Percentiles rank a stretch among this genome's conserved stretches.
These are phyloP conservation scores for Trichomonas tenax DNA, from an alignment of 208 protist species.

Conservation along the genomic window DNA sequence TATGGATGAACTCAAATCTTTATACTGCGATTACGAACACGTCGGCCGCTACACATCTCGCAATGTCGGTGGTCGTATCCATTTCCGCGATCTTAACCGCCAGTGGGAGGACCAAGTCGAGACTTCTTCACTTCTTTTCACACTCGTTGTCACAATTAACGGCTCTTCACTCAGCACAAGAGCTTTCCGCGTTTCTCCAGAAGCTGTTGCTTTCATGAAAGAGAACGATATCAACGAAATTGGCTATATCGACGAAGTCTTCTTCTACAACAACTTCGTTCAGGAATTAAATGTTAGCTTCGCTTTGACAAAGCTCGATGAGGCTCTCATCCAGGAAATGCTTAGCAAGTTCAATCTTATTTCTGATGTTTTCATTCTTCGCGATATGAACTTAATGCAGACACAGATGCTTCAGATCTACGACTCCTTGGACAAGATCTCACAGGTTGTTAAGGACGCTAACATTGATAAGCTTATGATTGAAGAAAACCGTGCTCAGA, in stretches of 20 bases:
- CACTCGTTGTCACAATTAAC: not conserved
- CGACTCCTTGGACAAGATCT: not conserved
- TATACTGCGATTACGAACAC: conserved; percentile 6
- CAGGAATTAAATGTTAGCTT: not conserved
- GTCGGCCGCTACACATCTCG: not conserved
- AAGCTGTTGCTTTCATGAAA: not conserved
- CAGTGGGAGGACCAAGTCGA: not conserved
- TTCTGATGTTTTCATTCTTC: not conserved
- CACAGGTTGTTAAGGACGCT: not conserved
- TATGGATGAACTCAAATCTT: not conserved
- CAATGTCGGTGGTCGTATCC: not conserved
- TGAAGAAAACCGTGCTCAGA: not conserved
- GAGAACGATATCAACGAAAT: not conserved
- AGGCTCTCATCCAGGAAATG: not conserved
- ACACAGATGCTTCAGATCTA: not conserved
- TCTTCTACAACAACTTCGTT: not conserved
- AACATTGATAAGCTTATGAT: not conserved
- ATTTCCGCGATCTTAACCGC: not conserved
- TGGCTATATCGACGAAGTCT: not conserved
- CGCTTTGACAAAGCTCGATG: not conserved
- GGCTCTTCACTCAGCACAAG: not conserved
- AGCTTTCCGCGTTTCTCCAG: not conserved
- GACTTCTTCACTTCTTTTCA: not conserved
- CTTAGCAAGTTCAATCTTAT: not conserved
- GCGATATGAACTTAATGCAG: not conserved